Percentiles rank a stretch among this genome's conserved stretches.
Evolutionary conservation across 192 early-diverging fungal genomes (phyloP).

Genomic region (Coemansia sp.): DNA sequence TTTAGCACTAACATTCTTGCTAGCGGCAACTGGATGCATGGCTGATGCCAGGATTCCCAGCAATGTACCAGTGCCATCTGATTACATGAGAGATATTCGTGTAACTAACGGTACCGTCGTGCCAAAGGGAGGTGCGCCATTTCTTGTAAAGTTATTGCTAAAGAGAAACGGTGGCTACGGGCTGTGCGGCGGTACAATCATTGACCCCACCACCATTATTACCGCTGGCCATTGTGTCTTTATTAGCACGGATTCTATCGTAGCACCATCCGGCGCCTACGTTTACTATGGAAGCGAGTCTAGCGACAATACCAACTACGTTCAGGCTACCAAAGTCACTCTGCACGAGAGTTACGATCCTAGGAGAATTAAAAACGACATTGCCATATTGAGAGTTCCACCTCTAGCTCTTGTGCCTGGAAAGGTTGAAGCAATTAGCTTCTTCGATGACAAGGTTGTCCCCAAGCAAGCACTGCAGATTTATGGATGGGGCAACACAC

Average conservation of each 20-base stretch:
- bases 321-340: conserved; percentile 21
- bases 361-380: conserved; percentile 32
- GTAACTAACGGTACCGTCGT: conserved; percentile 49
- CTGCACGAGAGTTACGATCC: conserved; percentile 36
- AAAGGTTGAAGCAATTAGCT: conserved; percentile 21
- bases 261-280: conserved; percentile 12
- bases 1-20: neutral
- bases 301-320: conserved; percentile 9
- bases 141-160: conserved; percentile 25
- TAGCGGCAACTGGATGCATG: neutral
- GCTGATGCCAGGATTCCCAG: conserved; percentile 1
- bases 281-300: conserved; percentile 33
- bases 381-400: conserved; percentile 37
- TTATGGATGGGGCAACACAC: conserved; percentile 47
- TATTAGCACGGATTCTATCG: neutral
- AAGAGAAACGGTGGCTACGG: conserved; percentile 7
- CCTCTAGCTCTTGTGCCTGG: conserved; percentile 16
- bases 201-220: conserved; percentile 37
- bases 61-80: neutral
- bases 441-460: conserved; percentile 26
- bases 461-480: conserved; percentile 32
- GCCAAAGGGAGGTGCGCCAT: conserved; percentile 32
- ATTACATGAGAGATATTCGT: conserved; percentile 21
- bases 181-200: conserved; percentile 49
- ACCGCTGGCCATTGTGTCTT: conserved; percentile 47